Base-by-base conservation (phyloP, 2,329 filamentous ascomycete species). In the Lasiodiplodia sp. region DNA sequence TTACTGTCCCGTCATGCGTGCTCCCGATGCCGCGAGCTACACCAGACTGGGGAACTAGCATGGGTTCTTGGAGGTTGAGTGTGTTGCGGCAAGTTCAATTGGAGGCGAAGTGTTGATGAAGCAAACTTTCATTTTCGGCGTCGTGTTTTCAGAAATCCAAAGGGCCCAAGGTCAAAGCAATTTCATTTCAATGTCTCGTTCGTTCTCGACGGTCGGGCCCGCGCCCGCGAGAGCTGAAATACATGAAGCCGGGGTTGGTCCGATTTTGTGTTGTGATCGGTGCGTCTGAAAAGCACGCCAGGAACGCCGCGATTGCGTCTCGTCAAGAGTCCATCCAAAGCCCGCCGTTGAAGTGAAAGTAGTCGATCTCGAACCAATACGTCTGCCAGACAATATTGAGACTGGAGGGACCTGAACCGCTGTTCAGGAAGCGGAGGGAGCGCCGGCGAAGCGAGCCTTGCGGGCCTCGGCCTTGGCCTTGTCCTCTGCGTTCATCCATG, bases 401-500 rank as follows among this genome's bases (percentile, higher is more conserved):
- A 38, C 11, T 40, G 38, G 31, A 49, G 65, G 40, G n/a, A 25
- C 8, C 4, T 25, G 65, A 57, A 44, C 21, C 40, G 21, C 23
- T 40, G 44, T 11, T 68, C 66, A 68, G n/a, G 66, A 68, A 16
- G 66, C 37, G n/a, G 66, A 34, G 34, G 65, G 65, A 25, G 67
- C 51, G 14, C 74, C 75, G 4, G 79, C 77, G 68, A 80, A 84
- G 69, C 79, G 82, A 16, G 80, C 79, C 76, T 83, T 84, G 66
- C 83, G 73, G 55, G 78, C 79, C 65, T 84, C 82, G 18, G 80
- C 81, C 65, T 79, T 81, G 66, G 78, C 78, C 57, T 74, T 76
- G 69, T 85, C 83, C 40, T 76, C 77, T 23, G 81, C 80, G 62
- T 70, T 82, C 81, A 84, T 83, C 81, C 81, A 83, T 67, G 70